Conservation (phyloP, 1,284 basidiomycete species). For the Irpex rosettiformis region DNA sequence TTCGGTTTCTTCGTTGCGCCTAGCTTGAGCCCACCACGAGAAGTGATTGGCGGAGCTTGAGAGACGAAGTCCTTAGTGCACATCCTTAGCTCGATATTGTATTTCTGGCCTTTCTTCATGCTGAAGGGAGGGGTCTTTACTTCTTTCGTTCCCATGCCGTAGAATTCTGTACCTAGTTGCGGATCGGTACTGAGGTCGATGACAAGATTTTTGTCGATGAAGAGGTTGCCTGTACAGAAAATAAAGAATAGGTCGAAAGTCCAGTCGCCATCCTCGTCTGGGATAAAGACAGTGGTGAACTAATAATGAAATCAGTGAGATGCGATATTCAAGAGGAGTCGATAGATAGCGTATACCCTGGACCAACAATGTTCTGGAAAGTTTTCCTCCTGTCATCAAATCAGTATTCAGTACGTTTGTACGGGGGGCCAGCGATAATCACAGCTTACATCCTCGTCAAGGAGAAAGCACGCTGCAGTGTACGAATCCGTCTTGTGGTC, state of each 20-base stretch:
- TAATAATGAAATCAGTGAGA: constrained; percentile 43
- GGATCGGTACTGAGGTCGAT: constrained; percentile 72
- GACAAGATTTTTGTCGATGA: constrained; percentile 54
- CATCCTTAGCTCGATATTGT: constrained; percentile 57
- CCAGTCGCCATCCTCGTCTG: constrained; percentile 44
- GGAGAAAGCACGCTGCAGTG: constrained; percentile 20
- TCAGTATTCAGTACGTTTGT: not conserved
- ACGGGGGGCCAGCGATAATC: not conserved
- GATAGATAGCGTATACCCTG: constrained; percentile 25
- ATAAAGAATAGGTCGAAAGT: constrained; percentile 64
- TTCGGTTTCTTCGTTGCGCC: constrained; percentile 58
- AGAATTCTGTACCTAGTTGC: constrained; percentile 58
- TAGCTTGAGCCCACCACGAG: constrained; percentile 37
- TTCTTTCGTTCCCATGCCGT: constrained; percentile 47
- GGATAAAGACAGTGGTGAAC: constrained; percentile 45
- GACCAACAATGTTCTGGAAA: constrained; percentile 12
- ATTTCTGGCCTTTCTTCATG: constrained; percentile 47
- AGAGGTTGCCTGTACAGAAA: constrained; percentile 61
- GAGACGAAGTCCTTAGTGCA: constrained; percentile 49
- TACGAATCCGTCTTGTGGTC: constrained; percentile 48
- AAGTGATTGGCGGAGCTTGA: constrained; percentile 12
- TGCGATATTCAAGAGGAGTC: no score
- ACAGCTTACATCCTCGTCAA: constrained; percentile 32
- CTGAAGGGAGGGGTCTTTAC: constrained; percentile 43
- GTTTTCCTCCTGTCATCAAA: constrained; percentile 33